Evolutionary conservation across 768 basidiomycete species (phyloP).

Genomic region (Boletus tomentosulus): DNA sequence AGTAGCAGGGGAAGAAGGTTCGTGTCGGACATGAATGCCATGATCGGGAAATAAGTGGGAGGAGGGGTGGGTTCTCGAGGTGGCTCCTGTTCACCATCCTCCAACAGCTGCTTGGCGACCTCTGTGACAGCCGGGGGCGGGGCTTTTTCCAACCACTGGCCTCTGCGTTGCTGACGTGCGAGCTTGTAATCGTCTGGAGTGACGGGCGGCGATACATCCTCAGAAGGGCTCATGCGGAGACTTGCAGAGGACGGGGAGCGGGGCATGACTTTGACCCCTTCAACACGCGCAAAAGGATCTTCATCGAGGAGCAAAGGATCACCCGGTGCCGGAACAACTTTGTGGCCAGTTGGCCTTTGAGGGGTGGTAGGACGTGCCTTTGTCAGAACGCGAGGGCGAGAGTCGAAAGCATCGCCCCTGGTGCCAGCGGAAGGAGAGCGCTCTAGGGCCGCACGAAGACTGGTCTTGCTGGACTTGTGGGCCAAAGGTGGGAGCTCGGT

Average conservation of each 20-base stretch:
- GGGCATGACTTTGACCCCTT: conserved; percentile 31
- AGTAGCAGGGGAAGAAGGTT: conserved; percentile 53
- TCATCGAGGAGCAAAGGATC: conserved; percentile 28
- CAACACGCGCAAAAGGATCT: conserved; percentile 49
- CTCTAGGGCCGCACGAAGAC: conserved; percentile 7
- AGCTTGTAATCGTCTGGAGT: conserved; percentile 38
- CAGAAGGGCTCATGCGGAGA: not conserved
- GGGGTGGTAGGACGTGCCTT: conserved; percentile 35
- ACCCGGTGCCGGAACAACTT: conserved; percentile 8
- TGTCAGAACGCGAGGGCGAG: conserved; percentile 24
- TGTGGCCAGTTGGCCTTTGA: conserved; percentile 17
- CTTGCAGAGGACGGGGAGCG: too few relatives aligned
- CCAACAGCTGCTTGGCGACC: conserved; percentile 21
- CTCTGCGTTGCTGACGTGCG: conserved; percentile 39
- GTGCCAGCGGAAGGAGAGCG: conserved; percentile 4
- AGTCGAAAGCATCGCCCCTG: conserved; percentile 16
- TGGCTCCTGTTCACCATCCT: conserved; percentile 11
- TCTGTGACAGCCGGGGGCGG: conserved; percentile 35
- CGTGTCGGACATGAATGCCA: conserved; percentile 50
- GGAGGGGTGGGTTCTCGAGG: conserved; percentile 21
- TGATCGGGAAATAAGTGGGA: conserved; percentile 46
- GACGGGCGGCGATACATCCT: conserved; percentile 6
- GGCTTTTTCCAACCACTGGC: conserved; percentile 38
- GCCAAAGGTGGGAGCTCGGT: conserved; percentile 13
- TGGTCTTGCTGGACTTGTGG: conserved; percentile 17